Evolutionary conservation across 805 yeast species (phyloP), one percentile per base, ranked within the genome.

Genomic region (Ogataea ganodermae): DNA sequence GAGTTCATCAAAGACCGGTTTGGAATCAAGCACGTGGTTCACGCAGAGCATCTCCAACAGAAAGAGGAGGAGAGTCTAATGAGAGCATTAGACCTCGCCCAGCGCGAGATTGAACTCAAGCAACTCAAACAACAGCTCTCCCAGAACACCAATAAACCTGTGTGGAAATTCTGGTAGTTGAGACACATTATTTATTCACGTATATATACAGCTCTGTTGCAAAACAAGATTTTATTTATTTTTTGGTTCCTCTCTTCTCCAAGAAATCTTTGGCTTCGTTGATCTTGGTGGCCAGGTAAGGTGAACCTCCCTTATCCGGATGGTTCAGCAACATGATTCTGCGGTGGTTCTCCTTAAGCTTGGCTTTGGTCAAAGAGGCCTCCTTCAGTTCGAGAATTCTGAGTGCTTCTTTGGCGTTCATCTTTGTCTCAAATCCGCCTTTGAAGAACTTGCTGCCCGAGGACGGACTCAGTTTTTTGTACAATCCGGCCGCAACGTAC

Each of bases 281-380:
- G 51, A 91, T 85, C 72, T 91, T 91, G 49, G 91, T 83, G 39
- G 97, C 96, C 66, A 91, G 66, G 60, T 79, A 89, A 22, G 95
- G 87, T 9, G 95, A 85, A 2, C 97, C 97, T 27, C 97, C 97
- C 63, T 83, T 86, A 71, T 91, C 97, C 9, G 97, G 97, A 63
- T 91, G 97, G 66, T 91, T 91, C 42, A 86, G 79, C 68, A 89
- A 69, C 94, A 91, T 87, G 60, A 90, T 84, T 58, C 74, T 75
- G 69, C 96, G 80, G 64, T 91, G 96, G 50, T 82, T 83, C 52
- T 84, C 89, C 62, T 86, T 85, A 60, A 90, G 73, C 59, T 76
- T 83, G 50, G 82, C 77, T 66, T 79, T 81, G 35, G 79, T 74
- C 60, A 83, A 68, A 18, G 77, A 81, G 30, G 80, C 72, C 64